Evolutionary conservation across 2,329 filamentous ascomycete genomes (phyloP), one percentile per base, ranked within the genome.

Genomic region (Ophiostoma piceae): DNA sequence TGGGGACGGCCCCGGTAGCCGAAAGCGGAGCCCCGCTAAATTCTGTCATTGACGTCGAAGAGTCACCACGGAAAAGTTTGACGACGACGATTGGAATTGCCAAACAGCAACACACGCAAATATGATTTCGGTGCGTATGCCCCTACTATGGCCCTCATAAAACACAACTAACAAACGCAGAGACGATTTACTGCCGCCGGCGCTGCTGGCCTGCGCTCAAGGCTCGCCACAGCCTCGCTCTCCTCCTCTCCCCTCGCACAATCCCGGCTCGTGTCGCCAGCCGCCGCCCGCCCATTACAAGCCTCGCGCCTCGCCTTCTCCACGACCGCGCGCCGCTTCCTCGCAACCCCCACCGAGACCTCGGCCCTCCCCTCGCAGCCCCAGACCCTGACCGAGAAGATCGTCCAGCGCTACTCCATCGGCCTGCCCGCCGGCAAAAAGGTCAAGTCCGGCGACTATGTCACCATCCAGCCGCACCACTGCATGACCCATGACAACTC

Each of bases 351-450:
- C 35, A 43, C 39, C 39, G 67, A 67, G 5, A 68, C 72, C 6
- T 62, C 57, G 16, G 62, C 35, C 29, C 65, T 71, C 37, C 70
- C 70, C 8, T 39, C 68, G 16, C 37, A 68, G 1, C 86, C 91
- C 0, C 93, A 97, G 79, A 97, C 92, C 2, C 80, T 97, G 68
- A 95, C 92, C 2, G 94, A 97, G 79, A 97, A 97, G 83, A 97
- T 97, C 71, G 89, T 97, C 0, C 94, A 97, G 78, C 81, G 84
- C 19, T 90, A 96, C 79, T 85, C 92, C 0, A 84, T 93, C n/a
- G 92, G 89, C 11, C 85, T 97, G 0, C 80, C 91, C 1, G 79
- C 87, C 12, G 92, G 88, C 71, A 96, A 97, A 81, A 82, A 84
- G 70, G 91, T 97, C 75, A 85, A 84, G 75, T 83, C 86, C 4